Percentiles rank a stretch among this genome's conserved stretches.
Evolutionary conservation across 2,329 filamentous ascomycete genomes (phyloP).

Genomic region (Microcyclosporella mali): DNA sequence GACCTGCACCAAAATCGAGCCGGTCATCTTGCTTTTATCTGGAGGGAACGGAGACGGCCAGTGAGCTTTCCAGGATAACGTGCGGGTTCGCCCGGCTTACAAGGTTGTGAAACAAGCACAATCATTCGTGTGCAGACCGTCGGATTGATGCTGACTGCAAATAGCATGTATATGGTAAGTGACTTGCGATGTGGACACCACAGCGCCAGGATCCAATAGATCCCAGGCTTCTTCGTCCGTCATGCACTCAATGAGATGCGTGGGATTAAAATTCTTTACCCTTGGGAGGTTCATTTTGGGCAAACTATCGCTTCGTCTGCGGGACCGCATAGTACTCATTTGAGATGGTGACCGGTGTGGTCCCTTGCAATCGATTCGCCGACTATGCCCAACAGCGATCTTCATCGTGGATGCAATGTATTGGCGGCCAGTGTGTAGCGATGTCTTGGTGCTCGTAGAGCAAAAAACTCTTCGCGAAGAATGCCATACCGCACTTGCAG

Average conservation of each 20-base stretch:
- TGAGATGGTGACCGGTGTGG: constrained; percentile 47
- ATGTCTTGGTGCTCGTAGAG: constrained; percentile 40
- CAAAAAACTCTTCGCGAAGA: constrained; percentile 47
- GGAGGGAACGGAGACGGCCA: too few species aligned
- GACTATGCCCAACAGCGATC: constrained; percentile 44
- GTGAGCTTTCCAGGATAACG: too few species aligned
- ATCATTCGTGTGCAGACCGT: constrained; percentile 43
- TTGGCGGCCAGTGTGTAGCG: constrained; percentile 37
- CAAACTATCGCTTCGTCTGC: constrained; percentile 42
- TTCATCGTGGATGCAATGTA: constrained; percentile 38
- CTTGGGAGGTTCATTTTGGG: constrained; percentile 43
- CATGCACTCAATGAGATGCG: constrained; percentile 46
- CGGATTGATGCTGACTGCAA: constrained; percentile 47
- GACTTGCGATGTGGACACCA: constrained; percentile 27
- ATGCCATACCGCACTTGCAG: constrained; percentile 54
- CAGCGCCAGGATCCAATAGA: constrained; percentile 45
- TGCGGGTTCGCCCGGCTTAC: too few species aligned
- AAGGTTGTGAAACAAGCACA: constrained; percentile 51
- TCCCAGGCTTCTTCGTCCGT: constrained; percentile 47
- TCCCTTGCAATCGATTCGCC: constrained; percentile 37
- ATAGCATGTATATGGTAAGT: constrained; percentile 35
- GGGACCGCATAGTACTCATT: constrained; percentile 44
- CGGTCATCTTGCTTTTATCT: constrained; percentile 34
- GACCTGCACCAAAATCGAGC: constrained; percentile 45
- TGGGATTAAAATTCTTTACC: constrained; percentile 44